phyloP scores from a whole-genome alignment of 2,329 filamentous ascomycete genomes.

The Didymella sp. region DNA sequence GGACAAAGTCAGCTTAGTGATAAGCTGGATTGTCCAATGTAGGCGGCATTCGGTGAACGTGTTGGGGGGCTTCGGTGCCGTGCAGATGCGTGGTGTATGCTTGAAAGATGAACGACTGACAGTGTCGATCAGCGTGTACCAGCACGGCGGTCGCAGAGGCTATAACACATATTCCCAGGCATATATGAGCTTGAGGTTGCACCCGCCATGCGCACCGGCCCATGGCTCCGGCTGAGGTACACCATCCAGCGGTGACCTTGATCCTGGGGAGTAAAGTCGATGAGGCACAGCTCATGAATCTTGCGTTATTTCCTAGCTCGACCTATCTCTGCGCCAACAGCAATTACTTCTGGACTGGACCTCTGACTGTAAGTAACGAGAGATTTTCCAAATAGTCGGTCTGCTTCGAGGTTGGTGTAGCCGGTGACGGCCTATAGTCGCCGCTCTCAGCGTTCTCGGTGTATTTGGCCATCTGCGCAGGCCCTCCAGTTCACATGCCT shows the following conservation, averaged over 20 bases:
- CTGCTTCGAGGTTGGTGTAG: slow-evolving; percentile 3
- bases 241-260: slow-evolving; percentile 27
- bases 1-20: slow-evolving; percentile 30
- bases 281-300: slow-evolving; percentile 37
- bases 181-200: slow-evolving; percentile 20
- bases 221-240: slow-evolving; percentile 36
- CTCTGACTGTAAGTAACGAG: not conserved
- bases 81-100: not conserved
- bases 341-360: not conserved
- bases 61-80: not conserved
- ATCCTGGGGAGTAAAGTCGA: slow-evolving; percentile 45
- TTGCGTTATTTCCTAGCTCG: slow-evolving; percentile 39
- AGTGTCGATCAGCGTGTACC: not conserved
- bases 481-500: not conserved
- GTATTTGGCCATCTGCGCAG: not conserved
- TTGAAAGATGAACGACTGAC: not conserved
- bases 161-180: slow-evolving; percentile 36
- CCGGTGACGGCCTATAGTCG: not conserved
- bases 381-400: not conserved
- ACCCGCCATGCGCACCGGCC: slow-evolving; percentile 34
- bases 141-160: slow-evolving; percentile 42
- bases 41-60: not conserved
- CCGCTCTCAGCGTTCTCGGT: slow-evolving; percentile 1
- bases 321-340: slow-evolving; percentile 34
- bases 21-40: not conserved